Conservation (phyloP, 352 stramenopile species). For the Phytophthora parvispora region DNA sequence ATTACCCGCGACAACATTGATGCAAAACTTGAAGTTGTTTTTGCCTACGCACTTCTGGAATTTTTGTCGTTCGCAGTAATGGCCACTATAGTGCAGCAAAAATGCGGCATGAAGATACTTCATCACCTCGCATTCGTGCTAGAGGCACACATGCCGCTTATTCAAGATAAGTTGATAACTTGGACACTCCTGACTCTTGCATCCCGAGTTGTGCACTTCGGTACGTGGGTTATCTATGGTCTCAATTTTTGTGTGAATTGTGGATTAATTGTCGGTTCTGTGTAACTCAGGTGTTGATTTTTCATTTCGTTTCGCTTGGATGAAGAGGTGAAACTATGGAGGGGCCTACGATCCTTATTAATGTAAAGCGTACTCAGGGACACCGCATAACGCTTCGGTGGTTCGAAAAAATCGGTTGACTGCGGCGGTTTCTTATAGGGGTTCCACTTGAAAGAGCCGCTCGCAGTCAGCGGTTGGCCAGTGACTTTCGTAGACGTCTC, state of each 20-base stretch:
- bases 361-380: too few species aligned
- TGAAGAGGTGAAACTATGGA: not conserved
- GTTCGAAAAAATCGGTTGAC: too few species aligned
- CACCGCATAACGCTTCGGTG: too few species aligned
- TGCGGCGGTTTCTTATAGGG: too few species aligned
- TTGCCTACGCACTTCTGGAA: constrained; percentile 26
- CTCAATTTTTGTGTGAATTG: not conserved
- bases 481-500: too few species aligned
- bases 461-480: too few species aligned
- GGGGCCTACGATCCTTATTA: too few species aligned
- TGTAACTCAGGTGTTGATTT: constrained; percentile 22
- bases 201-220: constrained; percentile 9
- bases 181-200: constrained; percentile 5
- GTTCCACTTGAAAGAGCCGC: too few species aligned
- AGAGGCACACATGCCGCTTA: constrained; percentile 21
- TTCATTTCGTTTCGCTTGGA: constrained; percentile 17
- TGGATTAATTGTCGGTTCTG: not conserved
- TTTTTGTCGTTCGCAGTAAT: constrained; percentile 25
- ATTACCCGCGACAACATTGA: not conserved
- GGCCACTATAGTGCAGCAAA: constrained; percentile 4
- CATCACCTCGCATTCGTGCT: constrained; percentile 40
- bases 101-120: constrained; percentile 15
- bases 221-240: not conserved
- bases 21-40: not conserved
- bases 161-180: constrained; percentile 19